Evolutionary conservation across 108 stramenopile species (phyloP), one percentile per base, ranked within the genome.

Genomic region (Pseudonitzschia multistriata): DNA sequence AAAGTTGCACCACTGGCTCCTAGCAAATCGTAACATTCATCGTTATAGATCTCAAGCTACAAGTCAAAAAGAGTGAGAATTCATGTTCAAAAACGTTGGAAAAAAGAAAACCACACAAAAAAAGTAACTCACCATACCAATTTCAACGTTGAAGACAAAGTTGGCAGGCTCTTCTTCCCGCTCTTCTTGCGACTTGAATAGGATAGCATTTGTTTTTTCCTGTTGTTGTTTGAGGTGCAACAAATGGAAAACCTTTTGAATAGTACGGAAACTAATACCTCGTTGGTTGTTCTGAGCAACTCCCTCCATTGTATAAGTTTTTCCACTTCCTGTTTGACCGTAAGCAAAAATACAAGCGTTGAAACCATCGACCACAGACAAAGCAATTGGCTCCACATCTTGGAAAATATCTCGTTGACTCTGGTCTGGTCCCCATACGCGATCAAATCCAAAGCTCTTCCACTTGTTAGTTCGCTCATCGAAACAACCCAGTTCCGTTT

Each of bases 321-420:
- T 93, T 28, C 95, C 95, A 66, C 73, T 77, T 66, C 95, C 95
- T 62, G 93, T 97, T 76, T 98, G 97, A 10, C 97, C 98, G 64
- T 99, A 99, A n/a, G 98, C 98, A 74, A 99, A 99, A 56, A 99
- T 98, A 76, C 97, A 99, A 14, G 96, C 96, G 76, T 98, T 98
- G 84, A 88, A 99, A 45, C 98, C 98, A 79, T 99, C 97, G 63
- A 97, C 86, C 3, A 97, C 97, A 72, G 85, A 89, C 36, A 96
- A 77, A 1, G 96, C 96, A 67, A 99, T 79, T 3, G 93, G 95
- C 45, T 95, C 91, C 4, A 99, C 96, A 67, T 99, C 97, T 62
- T 89, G 92, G 78, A 97, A 99, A 19, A 99, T 82, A 63, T 81
- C 83, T 53, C 81, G 80, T 79, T 99, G 97, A 6, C 73, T 69